Evolutionary conservation across 805 yeast species (phyloP).

Genomic region (Brettanomyces bruxellensis): DNA sequence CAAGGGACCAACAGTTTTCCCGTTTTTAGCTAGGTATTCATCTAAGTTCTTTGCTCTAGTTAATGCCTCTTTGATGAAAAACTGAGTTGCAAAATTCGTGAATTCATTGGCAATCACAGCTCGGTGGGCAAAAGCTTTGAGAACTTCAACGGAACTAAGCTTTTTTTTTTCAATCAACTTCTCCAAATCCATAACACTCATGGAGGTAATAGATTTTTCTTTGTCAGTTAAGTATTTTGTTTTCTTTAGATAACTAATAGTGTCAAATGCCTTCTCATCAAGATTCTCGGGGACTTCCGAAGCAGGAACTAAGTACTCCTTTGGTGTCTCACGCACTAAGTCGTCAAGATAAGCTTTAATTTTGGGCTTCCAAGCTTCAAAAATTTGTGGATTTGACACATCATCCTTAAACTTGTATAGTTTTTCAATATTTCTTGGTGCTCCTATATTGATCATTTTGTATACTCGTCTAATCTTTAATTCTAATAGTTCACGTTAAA

Average conservation of each 20-base stretch:
- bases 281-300: slow-evolving; percentile 26
- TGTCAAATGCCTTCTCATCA: slow-evolving; percentile 26
- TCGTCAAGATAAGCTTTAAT: slow-evolving; percentile 31
- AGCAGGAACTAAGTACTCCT: slow-evolving; percentile 23
- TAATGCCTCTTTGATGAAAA: slow-evolving; percentile 58
- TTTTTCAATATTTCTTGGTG: slow-evolving; percentile 20
- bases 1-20: slow-evolving; percentile 53
- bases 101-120: slow-evolving; percentile 58
- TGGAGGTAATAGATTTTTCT: slow-evolving; percentile 36
- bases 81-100: slow-evolving; percentile 42
- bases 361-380: slow-evolving; percentile 36
- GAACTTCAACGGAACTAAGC: slow-evolving; percentile 40
- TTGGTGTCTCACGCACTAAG: slow-evolving; percentile 15
- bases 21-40: slow-evolving; percentile 37
- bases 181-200: slow-evolving; percentile 33
- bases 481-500: no score
- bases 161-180: slow-evolving; percentile 37
- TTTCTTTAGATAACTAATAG: slow-evolving; percentile 27
- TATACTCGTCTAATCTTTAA: not conserved
- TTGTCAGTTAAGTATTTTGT: slow-evolving; percentile 22
- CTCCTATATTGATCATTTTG: slow-evolving; percentile 11
- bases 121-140: slow-evolving; percentile 56
- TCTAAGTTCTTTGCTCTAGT: slow-evolving; percentile 48
- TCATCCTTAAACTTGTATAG: slow-evolving; percentile 24
- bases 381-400: slow-evolving; percentile 30